These are phyloP conservation scores for Starmerella gropengiesseri DNA, from an alignment of 805 yeast genomes.

Conservation along the genomic window DNA sequence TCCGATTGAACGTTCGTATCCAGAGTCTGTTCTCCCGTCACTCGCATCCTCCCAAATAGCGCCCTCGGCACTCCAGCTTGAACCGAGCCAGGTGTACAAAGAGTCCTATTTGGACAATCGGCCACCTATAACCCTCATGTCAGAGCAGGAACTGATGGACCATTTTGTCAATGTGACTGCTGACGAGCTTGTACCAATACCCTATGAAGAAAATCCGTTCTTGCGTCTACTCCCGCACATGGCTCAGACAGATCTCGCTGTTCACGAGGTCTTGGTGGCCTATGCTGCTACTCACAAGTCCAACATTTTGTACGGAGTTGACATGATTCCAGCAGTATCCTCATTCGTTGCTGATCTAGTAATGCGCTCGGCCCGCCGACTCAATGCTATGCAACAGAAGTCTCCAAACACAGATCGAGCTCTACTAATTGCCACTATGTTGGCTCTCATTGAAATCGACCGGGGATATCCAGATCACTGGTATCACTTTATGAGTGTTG, in stretches of 20 bases:
- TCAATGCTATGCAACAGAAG: background rate
- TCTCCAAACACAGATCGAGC: background rate
- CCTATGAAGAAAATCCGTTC: conserved; percentile 58
- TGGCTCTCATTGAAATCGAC: conserved; percentile 18
- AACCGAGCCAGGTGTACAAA: background rate
- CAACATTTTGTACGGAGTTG: conserved; percentile 5
- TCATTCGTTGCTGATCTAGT: conserved; percentile 2
- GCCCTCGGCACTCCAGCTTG: conserved; percentile 3
- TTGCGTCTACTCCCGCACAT: conserved; percentile 52
- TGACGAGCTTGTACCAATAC: conserved; percentile 53
- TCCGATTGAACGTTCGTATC: background rate
- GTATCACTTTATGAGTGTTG: conserved; percentile 11
- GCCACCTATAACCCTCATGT: background rate
- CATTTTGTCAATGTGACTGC: conserved; percentile 55
- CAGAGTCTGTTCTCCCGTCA: background rate
- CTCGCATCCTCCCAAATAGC: background rate
- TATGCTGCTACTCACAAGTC: conserved; percentile 21
- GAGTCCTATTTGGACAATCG: background rate
- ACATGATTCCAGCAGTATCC: conserved; percentile 3
- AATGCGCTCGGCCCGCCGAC: conserved; percentile 3
- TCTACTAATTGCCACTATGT: conserved; percentile 14
- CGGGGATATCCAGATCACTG: conserved; percentile 15
- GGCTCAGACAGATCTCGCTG: conserved; percentile 40
- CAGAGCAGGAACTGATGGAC: conserved; percentile 43
- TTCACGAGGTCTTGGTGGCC: conserved; percentile 19